These are phyloP conservation scores for Lachancea meyersii DNA, from an alignment of 805 yeast genomes.

Conservation along the genomic window DNA sequence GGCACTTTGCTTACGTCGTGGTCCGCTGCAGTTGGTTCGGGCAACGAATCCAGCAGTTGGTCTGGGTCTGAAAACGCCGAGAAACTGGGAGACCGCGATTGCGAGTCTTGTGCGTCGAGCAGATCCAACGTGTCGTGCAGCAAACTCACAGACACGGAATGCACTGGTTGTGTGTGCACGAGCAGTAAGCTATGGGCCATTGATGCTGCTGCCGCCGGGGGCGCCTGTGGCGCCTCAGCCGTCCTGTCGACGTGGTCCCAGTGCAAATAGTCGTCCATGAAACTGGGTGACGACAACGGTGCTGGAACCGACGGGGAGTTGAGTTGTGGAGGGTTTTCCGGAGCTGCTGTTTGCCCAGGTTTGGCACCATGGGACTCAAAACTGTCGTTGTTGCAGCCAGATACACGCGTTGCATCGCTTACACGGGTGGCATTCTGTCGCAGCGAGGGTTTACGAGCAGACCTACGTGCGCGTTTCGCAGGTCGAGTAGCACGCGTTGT, in stretches of 20 bases:
- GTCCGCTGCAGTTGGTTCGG: neutral
- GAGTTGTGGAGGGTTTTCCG: too few species aligned
- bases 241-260: slow-evolving; percentile 2
- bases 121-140: slow-evolving; percentile 6
- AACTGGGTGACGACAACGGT: neutral
- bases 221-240: too few species aligned
- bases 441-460: too few species aligned
- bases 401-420: too few species aligned
- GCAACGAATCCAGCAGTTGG: slow-evolving; percentile 2
- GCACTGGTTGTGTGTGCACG: slow-evolving; percentile 26
- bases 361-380: too few species aligned
- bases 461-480: too few species aligned
- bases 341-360: too few species aligned
- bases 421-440: too few species aligned
- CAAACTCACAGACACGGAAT: slow-evolving; percentile 12
- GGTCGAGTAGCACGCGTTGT: too few species aligned
- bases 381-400: too few species aligned
- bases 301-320: neutral
- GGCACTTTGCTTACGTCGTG: neutral
- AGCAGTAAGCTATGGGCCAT: slow-evolving; percentile 5
- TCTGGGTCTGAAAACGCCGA: slow-evolving; percentile 6
- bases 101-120: slow-evolving; percentile 2
- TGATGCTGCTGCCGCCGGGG: too few species aligned
- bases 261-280: slow-evolving; percentile 4
- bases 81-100: slow-evolving; percentile 4